Conservation (phyloP, 306 rosid genomes). For the Begonia peltatifolia region DNA sequence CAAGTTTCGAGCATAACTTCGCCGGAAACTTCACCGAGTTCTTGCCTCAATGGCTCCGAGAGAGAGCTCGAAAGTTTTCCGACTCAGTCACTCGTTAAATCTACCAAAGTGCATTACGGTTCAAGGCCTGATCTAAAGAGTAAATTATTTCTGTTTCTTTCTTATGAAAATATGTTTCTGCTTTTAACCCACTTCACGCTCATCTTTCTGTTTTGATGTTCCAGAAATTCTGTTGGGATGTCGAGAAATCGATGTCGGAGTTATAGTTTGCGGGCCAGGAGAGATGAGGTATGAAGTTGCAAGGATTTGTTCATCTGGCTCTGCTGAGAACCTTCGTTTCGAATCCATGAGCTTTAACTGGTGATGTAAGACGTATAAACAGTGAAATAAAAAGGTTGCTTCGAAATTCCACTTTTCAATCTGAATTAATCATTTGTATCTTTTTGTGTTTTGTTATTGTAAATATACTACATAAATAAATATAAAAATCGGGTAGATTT, state of each 20-base stretch:
- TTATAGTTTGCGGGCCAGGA: slow-evolving; percentile 27
- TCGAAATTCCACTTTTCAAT: no score
- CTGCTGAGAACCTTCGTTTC: slow-evolving; percentile 24
- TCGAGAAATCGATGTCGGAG: slow-evolving; percentile 26
- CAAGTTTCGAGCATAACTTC: slow-evolving; percentile 5
- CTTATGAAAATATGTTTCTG: no score
- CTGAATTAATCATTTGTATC: no score
- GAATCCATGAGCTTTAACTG: slow-evolving; percentile 32
- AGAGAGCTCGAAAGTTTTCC: slow-evolving; percentile 28
- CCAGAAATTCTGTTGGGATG: slow-evolving; percentile 25
- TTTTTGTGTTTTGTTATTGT: no score
- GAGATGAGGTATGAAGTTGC: slow-evolving; percentile 34
- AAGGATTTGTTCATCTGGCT: slow-evolving; percentile 26
- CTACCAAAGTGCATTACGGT: slow-evolving; percentile 22
- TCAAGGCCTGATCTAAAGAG: slow-evolving; percentile 27
- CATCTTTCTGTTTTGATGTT: neutral
- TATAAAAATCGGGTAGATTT: no score
- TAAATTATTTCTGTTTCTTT: slow-evolving; percentile 2
- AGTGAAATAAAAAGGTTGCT: no score
- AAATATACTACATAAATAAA: no score
- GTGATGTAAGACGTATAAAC: slow-evolving; percentile 6
- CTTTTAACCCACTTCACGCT: no score
- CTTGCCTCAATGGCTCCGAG: slow-evolving; percentile 12
- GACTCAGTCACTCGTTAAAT: slow-evolving; percentile 14
- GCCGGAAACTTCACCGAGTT: slow-evolving; percentile 9